A percentile compares a stretch with the other conserved stretches of the same genome.
These are phyloP conservation scores for Pseudocercospora macadamiae DNA, from an alignment of 2,329 filamentous ascomycete genomes.

Conservation along the genomic window DNA sequence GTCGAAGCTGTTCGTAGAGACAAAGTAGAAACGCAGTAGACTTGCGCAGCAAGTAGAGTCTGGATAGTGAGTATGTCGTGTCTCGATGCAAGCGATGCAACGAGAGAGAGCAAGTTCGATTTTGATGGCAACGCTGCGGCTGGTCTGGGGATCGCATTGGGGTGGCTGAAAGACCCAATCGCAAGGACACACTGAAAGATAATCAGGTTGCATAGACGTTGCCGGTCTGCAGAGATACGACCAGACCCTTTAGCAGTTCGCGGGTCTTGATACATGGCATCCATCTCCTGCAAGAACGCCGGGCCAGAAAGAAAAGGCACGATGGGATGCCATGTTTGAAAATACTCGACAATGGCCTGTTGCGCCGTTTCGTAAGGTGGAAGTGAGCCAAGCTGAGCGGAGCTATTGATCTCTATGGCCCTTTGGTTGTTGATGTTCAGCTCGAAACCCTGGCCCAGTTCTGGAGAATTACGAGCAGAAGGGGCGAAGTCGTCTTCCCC, in stretches of 20 bases:
- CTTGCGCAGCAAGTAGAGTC: slow-evolving; percentile 52
- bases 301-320: slow-evolving; percentile 58
- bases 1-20: slow-evolving; percentile 54
- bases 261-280: slow-evolving; percentile 44
- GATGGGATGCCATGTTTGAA: slow-evolving; percentile 56
- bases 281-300: slow-evolving; percentile 51
- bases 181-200: slow-evolving; percentile 58
- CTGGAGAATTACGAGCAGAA: slow-evolving; percentile 25
- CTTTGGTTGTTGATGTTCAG: slow-evolving; percentile 21
- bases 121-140: slow-evolving; percentile 43
- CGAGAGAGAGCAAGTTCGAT: slow-evolving; percentile 42
- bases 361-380: slow-evolving; percentile 41
- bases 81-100: slow-evolving; percentile 45
- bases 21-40: slow-evolving; percentile 54
- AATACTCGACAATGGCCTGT: slow-evolving; percentile 53
- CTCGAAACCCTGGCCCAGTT: slow-evolving; percentile 21
- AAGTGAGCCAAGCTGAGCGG: slow-evolving; percentile 28
- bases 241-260: slow-evolving; percentile 33
- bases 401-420: slow-evolving; percentile 22
- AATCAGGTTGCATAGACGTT: slow-evolving; percentile 38
- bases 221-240: slow-evolving; percentile 25
- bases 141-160: slow-evolving; percentile 37
- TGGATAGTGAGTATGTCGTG: slow-evolving; percentile 53
- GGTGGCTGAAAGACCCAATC: slow-evolving; percentile 40
- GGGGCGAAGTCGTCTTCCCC: slow-evolving; percentile 27